Base-by-base conservation (phyloP, 2,329 filamentous ascomycete species). In the Daldinia eschscholtzii region DNA sequence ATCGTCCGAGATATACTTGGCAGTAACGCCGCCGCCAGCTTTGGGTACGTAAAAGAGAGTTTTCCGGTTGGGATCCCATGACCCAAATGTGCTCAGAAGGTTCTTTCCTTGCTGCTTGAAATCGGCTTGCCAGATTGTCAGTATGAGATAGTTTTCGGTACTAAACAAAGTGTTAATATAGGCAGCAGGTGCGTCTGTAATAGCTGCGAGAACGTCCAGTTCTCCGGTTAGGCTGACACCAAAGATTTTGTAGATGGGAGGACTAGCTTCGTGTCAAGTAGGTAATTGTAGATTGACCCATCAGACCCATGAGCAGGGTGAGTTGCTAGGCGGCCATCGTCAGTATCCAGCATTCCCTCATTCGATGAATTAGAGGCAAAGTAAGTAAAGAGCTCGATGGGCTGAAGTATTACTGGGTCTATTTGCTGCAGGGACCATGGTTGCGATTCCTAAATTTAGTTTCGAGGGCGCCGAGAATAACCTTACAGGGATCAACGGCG, bases 351-450 rank as follows among this genome's bases (percentile, higher is more conserved):
- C 35, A 23, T 13, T 26, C 53, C 35, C 20, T 35, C 35, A 10
- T 39, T 10, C 15, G 48, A n/a, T 33, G 48, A 52, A 15, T 33
- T 23, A 30, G 48, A 13, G 48, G 48, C 48, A 33, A 9, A 28
- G 48, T 52, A 52, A 12, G 48, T 52, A 26, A 33, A 52, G 15
- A 52, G 26, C 26, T 52, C 48, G 26, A 30, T 52, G 9, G 26
- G 26, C 26, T 52, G 5, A 52, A 52, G 26, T 6, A 23, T 52
- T 12, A 52, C 48, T 30, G 48, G 48, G 13, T 52, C 48, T 15
- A 52, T 52, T 7, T 52, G 48, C 6, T 52, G 26, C n/a, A 52
- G 15, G 13, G 48, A 23, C 20, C 20, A 23, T 23, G 2, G 20
- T 1, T 23, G 20, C 20, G 1, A 23, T 23, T 23, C 20, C 20